Evolutionary conservation across 31 red algal genomes (phyloP), one percentile per base, ranked within the genome.

Genomic region (Bonnemaisonia californica): DNA sequence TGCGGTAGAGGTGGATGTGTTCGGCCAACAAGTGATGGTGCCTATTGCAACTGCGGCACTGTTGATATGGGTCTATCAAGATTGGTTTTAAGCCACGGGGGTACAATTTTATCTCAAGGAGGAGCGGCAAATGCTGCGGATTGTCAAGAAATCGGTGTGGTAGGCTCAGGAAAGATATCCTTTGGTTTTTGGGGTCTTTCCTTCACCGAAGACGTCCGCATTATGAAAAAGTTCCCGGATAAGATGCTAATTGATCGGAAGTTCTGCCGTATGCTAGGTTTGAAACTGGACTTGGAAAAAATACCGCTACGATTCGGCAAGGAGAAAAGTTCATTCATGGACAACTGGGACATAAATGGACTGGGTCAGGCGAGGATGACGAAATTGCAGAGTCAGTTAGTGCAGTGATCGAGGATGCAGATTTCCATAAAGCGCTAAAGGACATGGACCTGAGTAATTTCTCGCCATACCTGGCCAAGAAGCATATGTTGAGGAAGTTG

Each of bases 11-110:
- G 11, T 54, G 11, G 21, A 21, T 54, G 48, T 54, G 48, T 54
- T 54, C 48, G 48, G 48, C 11, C 11, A 54, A 16, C 21, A 16
- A 12, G 5, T 69, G 64, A 37, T 28, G 34, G 34, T 34, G 34
- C 64, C 64, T 24, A 38, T 69, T 69, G 64, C 33, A 4, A 69
- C 26, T 31, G 64, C 64, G 21, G 34, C 26, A 21, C 22, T n/a
- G 22, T 33, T 35, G 23, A 69, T 69, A n/a, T 69, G 64, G 64
- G 60, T 64, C 16, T 13, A 64, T 27, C 16, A 64, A 27, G 11
- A 13, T 9, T 64, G 60, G 60, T 27, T 9, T 29, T 9, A n/a
- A 16, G 60, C 11, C 11, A 64, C 11, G 60, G 60, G 13, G 60
- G 60, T 11, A 29, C 9, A 29, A 64, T 64, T 64, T 11, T 64